Evolutionary conservation across 2,329 filamentous ascomycete species (phyloP), one percentile per base, ranked within the genome.

Genomic region (Blumeria hordei): DNA sequence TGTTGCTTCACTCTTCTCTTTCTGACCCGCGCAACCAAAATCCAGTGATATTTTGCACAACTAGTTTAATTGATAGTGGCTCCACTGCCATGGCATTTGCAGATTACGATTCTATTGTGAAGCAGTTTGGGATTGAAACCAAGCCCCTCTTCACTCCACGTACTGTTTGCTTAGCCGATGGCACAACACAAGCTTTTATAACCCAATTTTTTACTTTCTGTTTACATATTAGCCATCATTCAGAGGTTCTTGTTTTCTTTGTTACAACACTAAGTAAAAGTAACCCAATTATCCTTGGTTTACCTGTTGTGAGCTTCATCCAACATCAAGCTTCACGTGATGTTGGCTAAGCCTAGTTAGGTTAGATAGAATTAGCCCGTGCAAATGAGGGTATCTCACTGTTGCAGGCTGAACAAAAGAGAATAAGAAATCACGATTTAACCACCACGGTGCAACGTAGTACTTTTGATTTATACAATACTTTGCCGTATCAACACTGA

Each of bases 51-150:
- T 50, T 50, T 50, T 35, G 10, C 12, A 50, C 47, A 33, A 34
- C 47, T 14, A 50, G 47, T 50, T 50, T 50, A 33, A 50, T 50
- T 34, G 47, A 50, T 34, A 50, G 47, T 35, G 47, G 21, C 47
- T 50, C 10, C 28, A 50, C 21, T 12, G 47, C 32, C 35, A 50
- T 32, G 47, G 47, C 47, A n/a, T 50, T 50, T 50, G 8, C 47
- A 32, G 47, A 50, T 34, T n/a, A 50, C 10, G 47, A 50, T 33
- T 34, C 21, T 50, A 50, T 50, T 16, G 47, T 50, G 11, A 33
- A 50, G 9, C 47, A 35, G n/a, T 50, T 50, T 50, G 47, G 47
- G n/a, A 50, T 50, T 50, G 6, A 32, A 50, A 50, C 21, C 12
- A 33, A 14, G 16, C 47, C 8, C 32, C 16, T 1, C 3, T 50